Conservation (phyloP, 768 basidiomycete species). For the Kwoniella sp. region DNA sequence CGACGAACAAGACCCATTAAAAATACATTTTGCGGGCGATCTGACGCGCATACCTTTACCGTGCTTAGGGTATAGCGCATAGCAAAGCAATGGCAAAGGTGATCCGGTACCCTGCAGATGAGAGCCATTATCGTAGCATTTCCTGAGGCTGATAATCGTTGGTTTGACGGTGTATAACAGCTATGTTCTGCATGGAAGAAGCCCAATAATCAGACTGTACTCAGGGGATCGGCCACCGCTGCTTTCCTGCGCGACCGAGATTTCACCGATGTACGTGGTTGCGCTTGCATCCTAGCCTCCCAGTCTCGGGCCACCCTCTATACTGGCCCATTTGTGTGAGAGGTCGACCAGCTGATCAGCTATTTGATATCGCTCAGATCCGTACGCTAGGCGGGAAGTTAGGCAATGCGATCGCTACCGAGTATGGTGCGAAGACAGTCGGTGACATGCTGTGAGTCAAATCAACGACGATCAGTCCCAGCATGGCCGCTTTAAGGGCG, state of each 20-base stretch:
- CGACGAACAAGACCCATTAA: too few species aligned
- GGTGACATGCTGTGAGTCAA: conserved; percentile 78
- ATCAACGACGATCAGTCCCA: too few species aligned
- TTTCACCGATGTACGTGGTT: conserved; percentile 81
- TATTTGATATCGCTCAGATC: conserved; percentile 62
- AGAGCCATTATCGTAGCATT: too few species aligned
- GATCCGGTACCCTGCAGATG: not conserved
- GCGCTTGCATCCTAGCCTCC: too few species aligned
- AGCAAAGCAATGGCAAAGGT: conserved; percentile 97
- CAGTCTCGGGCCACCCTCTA: too few species aligned
- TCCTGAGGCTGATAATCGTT: too few species aligned
- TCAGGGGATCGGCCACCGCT: conserved; percentile 80
- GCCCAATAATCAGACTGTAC: conserved; percentile 79
- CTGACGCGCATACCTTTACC: too few species aligned
- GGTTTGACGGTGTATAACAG: conserved; percentile 59
- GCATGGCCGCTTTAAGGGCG: too few species aligned
- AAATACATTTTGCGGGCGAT: too few species aligned
- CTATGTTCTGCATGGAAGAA: conserved; percentile 90
- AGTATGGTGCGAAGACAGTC: conserved; percentile 86
- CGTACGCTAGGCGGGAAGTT: conserved; percentile 93
- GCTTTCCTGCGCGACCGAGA: conserved; percentile 77
- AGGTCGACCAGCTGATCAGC: not conserved
- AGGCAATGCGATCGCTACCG: conserved; percentile 78
- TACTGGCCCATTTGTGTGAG: too few species aligned
- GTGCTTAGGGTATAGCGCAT: conserved; percentile 76